Evolutionary conservation across 2,329 filamentous ascomycete genomes (phyloP), one percentile per base, ranked within the genome.

Genomic region (Cladobotryum protrusum): DNA sequence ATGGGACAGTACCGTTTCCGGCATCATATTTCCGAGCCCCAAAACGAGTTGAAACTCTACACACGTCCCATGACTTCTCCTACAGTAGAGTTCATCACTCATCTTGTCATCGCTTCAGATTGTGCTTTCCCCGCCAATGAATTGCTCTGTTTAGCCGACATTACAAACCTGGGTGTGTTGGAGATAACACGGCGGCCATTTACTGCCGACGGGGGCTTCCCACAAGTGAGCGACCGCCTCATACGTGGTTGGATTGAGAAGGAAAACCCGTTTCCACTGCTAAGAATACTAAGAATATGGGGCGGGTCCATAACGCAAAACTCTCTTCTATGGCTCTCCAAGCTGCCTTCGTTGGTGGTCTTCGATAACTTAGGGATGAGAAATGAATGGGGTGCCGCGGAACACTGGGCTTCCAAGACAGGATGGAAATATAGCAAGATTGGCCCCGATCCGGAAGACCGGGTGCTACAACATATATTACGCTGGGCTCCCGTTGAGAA

Each of bases 161-260:
- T 78, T 54, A 67, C 63, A 24, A 78, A 77, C 45, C 67, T 78
- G 4, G 74, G 69, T 8, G 66, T 73, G 2, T 65, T 78, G 12
- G 73, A 77, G 57, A 64, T 78, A 18, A 63, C 75, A 13, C 67
- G 74, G 52, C 68, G 69, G 1, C 54, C 58, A 1, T 64, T 67
- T 24, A 56, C 61, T 35, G 41, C 60, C 18, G 48, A 53, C 4
- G 51, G 52, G 20, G 47, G 53, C 20, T 71, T 71, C 32, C 70
- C 70, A 6, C 60, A 63, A 3, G 56, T 77, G 5, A 73, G 56
- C 36, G 75, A 79, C 54, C 64, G 72, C 6, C 62, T 79, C 3
- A 49, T 79, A 17, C 65, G 69, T 33, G 70, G 69, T 18, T 79
- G 75, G 74, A 66, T 69, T 1, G 64, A 69, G 42, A 62, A 62